Conservation (phyloP, 768 basidiomycete species). For the Tylopilus rubrobrunneus region DNA sequence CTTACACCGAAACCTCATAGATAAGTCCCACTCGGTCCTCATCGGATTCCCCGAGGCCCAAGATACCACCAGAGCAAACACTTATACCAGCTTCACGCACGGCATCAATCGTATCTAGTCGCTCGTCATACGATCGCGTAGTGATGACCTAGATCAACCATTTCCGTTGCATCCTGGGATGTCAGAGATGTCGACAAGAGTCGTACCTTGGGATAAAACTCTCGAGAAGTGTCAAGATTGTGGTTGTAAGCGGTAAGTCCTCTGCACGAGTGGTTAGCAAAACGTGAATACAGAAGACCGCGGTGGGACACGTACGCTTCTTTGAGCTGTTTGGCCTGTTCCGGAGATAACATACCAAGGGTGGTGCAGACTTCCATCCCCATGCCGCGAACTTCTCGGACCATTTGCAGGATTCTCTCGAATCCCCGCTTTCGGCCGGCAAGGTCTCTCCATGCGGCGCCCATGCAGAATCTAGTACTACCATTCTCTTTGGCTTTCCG, state of each 20-base stretch:
- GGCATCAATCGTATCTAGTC: conserved; percentile 82
- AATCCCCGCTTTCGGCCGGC: conserved; percentile 91
- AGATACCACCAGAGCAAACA: conserved; percentile 94
- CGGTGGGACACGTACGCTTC: conserved; percentile 65
- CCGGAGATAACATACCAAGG: conserved; percentile 92
- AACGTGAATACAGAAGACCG: not conserved
- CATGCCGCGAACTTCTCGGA: conserved; percentile 85
- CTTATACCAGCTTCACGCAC: conserved; percentile 95
- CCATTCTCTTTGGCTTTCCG: conserved; percentile 94
- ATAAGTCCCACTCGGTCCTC: conserved; percentile 90
- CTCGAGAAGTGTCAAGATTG: conserved; percentile 96
- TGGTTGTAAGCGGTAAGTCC: conserved; percentile 98
- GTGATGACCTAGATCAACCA: conserved; percentile 74
- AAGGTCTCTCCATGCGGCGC: conserved; percentile 96
- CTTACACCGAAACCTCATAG: conserved; percentile 87
- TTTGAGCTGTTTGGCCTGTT: conserved; percentile 88
- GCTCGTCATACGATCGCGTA: conserved; percentile 90
- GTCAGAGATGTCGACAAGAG: not conserved
- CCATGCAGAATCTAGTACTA: conserved; percentile 98
- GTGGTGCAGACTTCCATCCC: conserved; percentile 99
- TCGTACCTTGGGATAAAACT: conserved; percentile 86
- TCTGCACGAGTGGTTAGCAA: conserved; percentile 33
- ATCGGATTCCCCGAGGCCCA: conserved; percentile 91
- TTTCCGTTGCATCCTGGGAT: not conserved
- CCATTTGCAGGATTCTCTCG: conserved; percentile 90